These are phyloP conservation scores for Lathyrus tuberosus DNA, from an alignment of 306 rosid species.

Conservation along the genomic window DNA sequence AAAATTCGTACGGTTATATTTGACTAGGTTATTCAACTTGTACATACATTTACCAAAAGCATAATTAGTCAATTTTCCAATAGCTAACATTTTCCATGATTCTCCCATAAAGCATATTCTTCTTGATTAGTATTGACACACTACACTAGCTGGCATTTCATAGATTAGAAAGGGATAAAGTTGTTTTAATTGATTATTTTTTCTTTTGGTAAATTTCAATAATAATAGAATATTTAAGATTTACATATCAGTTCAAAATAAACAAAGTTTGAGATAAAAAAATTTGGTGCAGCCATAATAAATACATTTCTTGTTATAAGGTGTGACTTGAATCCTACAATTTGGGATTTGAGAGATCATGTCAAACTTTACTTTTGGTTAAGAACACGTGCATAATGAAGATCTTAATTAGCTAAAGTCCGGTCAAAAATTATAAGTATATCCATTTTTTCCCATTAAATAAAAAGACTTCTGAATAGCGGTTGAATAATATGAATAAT, in stretches of 20 bases:
- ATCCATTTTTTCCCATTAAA: no score
- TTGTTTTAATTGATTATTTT: not conserved
- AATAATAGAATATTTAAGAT: not conserved
- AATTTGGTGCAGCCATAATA: not conserved
- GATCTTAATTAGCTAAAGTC: not conserved
- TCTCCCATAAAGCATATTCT: constrained; percentile 7
- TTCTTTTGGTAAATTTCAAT: no score
- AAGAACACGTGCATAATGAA: not conserved
- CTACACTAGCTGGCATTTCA: not conserved
- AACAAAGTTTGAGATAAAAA: not conserved
- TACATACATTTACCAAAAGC: constrained; percentile 22
- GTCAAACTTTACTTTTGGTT: not conserved
- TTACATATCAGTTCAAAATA: not conserved
- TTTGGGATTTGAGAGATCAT: not conserved
- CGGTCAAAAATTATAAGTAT: no score
- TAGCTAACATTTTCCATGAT: not conserved
- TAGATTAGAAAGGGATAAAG: not conserved
- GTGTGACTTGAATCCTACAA: not conserved
- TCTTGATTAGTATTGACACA: constrained; percentile 18
- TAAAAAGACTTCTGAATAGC: no score
- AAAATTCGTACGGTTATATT: constrained; percentile 31
- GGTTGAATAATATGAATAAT: no score
- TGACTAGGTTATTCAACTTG: constrained; percentile 36
- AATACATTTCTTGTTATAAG: not conserved
- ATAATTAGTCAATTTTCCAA: constrained; percentile 33